Percentiles rank a stretch among this genome's conserved stretches.
Evolutionary conservation across 768 basidiomycete genomes (phyloP).

Genomic region (Russula sp.): DNA sequence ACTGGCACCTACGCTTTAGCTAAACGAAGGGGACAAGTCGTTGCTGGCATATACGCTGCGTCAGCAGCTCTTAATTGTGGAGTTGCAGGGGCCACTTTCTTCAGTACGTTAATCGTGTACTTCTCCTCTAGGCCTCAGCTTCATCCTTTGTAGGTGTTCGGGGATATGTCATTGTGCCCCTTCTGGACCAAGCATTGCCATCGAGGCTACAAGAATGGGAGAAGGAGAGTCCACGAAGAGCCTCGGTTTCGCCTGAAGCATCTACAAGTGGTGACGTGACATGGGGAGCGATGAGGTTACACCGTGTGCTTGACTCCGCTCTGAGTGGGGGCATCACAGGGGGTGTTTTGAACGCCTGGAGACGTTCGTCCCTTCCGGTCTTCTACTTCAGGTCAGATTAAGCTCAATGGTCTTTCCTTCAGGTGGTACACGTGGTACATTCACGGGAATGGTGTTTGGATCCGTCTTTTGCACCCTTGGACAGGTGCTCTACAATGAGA

Average conservation of each 20-base stretch:
- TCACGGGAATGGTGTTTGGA: constrained; percentile 60
- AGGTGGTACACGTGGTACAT: constrained; percentile 62
- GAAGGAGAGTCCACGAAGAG: constrained; percentile 41
- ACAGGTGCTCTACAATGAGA: constrained; percentile 70
- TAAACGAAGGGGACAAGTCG: constrained; percentile 47
- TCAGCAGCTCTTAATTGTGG: constrained; percentile 71
- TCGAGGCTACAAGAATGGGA: constrained; percentile 48
- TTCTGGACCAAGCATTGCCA: constrained; percentile 47
- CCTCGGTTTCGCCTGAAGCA: constrained; percentile 30
- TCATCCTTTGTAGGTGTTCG: constrained; percentile 52
- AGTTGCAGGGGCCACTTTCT: constrained; percentile 71
- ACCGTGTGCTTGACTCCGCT: constrained; percentile 66
- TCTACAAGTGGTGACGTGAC: constrained; percentile 34
- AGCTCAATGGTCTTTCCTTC: constrained; percentile 10
- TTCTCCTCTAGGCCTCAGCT: background rate
- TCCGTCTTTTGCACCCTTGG: constrained; percentile 56
- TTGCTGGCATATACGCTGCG: constrained; percentile 44
- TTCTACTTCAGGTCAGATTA: constrained; percentile 1
- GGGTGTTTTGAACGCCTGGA: constrained; percentile 54
- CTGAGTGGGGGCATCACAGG: constrained; percentile 70
- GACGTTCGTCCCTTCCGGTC: constrained; percentile 46
- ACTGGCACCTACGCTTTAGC: constrained; percentile 48
- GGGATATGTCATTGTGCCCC: constrained; percentile 72
- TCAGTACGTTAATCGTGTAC: constrained; percentile 50
- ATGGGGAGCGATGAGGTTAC: constrained; percentile 54